Percentiles rank a stretch among this genome's conserved stretches.
Evolutionary conservation across 768 basidiomycete genomes (phyloP).

Genomic region (Termitomyces sp.): DNA sequence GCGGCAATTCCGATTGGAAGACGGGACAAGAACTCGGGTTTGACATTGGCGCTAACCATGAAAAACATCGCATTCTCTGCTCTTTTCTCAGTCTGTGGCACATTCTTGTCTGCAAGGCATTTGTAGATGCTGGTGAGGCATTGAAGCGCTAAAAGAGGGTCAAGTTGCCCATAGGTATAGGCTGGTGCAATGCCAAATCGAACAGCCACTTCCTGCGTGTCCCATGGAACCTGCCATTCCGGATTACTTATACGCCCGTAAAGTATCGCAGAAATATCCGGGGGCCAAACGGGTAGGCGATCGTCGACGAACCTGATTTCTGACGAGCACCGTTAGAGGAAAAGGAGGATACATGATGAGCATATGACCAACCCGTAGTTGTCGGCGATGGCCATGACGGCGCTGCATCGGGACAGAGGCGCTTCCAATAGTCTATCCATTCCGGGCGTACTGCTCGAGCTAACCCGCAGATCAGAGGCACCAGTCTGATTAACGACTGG

Average conservation of each 20-base stretch:
- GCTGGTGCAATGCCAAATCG: conserved; percentile 48
- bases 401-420: conserved; percentile 62
- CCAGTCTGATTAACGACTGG: conserved; percentile 50
- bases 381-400: conserved; percentile 54
- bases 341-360: neutral
- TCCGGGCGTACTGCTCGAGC: conserved; percentile 67
- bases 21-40: conserved; percentile 43
- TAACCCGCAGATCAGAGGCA: conserved; percentile 57
- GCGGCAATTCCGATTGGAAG: conserved; percentile 69
- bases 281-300: conserved; percentile 70
- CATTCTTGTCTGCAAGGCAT: conserved; percentile 49
- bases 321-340: conserved; percentile 13
- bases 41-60: conserved; percentile 46
- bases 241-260: conserved; percentile 57
- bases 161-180: conserved; percentile 56
- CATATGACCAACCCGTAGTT: conserved; percentile 31
- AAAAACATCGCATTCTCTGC: conserved; percentile 59
- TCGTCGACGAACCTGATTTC: conserved; percentile 55
- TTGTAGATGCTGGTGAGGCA: conserved; percentile 54
- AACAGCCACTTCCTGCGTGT: conserved; percentile 40
- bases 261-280: conserved; percentile 68
- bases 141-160: conserved; percentile 51
- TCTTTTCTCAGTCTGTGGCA: conserved; percentile 51
- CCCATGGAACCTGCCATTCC: conserved; percentile 60
- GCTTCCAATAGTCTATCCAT: conserved; percentile 93